These are phyloP conservation scores for Xylaria nigripes DNA, from an alignment of 495 filamentous ascomycete genomes.

Conservation along the genomic window DNA sequence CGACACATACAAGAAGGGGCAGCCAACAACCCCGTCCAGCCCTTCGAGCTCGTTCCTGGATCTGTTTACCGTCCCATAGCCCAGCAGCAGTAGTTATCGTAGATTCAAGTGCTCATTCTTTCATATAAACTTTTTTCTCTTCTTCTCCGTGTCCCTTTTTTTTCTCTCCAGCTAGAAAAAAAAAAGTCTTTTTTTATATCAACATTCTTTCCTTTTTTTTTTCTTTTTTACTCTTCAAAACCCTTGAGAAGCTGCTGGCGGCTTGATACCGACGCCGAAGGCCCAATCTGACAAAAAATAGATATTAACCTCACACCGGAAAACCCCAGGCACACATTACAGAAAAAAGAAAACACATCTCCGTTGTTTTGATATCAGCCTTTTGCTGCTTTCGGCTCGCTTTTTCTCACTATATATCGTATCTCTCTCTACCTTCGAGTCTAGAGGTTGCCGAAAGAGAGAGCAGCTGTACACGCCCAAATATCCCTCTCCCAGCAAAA, in stretches of 20 bases:
- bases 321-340: neutral
- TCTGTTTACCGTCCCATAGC: slow-evolving; percentile 10
- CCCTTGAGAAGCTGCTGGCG: slow-evolving; percentile 25
- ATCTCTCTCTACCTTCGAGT: too few relatives aligned
- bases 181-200: neutral
- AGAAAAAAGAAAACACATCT: neutral
- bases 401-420: too few relatives aligned
- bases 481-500: too few relatives aligned
- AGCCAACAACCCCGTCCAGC: slow-evolving; percentile 1
- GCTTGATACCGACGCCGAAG: slow-evolving; percentile 22
- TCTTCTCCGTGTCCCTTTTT: slow-evolving; percentile 1
- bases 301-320: neutral
- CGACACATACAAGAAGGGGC: slow-evolving; percentile 25
- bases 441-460: too few relatives aligned
- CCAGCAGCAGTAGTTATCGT: slow-evolving; percentile 20
- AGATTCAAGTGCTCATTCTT: slow-evolving; percentile 22
- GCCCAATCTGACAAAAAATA: slow-evolving; percentile 4
- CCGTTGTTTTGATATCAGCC: neutral
- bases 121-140: slow-evolving; percentile 10
- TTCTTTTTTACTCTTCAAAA: neutral
- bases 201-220: slow-evolving; percentile 3
- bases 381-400: neutral
- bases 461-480: too few relatives aligned
- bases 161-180: neutral
- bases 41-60: slow-evolving; percentile 14